These are phyloP conservation scores for Exophiala xenobiotica DNA, from an alignment of 2,329 filamentous ascomycete species.

Conservation along the genomic window DNA sequence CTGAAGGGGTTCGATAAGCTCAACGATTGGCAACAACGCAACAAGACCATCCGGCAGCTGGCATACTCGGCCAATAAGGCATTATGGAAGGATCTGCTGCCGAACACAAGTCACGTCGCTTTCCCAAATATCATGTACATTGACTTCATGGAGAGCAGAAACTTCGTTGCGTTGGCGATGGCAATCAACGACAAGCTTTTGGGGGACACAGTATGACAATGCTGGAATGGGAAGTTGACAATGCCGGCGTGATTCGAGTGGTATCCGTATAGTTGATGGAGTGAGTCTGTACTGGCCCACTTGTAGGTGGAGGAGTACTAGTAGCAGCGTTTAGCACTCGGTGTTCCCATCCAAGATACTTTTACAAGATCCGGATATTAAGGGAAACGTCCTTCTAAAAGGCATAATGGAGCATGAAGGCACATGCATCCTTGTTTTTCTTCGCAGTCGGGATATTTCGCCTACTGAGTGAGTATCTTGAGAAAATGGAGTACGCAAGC, in stretches of 20 bases:
- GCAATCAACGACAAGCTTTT: conserved; percentile 11
- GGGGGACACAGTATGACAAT: not conserved
- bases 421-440: too few species aligned
- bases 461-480: too few species aligned
- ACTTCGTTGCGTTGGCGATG: conserved; percentile 18
- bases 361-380: too few species aligned
- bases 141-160: conserved; percentile 19
- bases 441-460: too few species aligned
- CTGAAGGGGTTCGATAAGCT: conserved; percentile 3
- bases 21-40: conserved; percentile 9
- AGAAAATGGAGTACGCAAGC: too few species aligned
- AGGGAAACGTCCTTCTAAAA: too few species aligned
- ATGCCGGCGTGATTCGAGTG: not conserved
- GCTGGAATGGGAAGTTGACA: not conserved
- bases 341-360: too few species aligned
- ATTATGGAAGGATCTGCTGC: conserved; percentile 14
- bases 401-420: too few species aligned
- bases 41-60: conserved; percentile 14
- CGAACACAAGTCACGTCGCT: conserved; percentile 1
- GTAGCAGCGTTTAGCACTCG: too few species aligned
- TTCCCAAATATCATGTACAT: conserved; percentile 25
- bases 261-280: too few species aligned
- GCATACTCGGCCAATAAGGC: conserved; percentile 12
- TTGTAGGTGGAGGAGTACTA: too few species aligned
- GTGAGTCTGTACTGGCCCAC: too few species aligned